phyloP scores from a whole-genome alignment of 805 yeast genomes.

The Myxozyma neglecta region DNA sequence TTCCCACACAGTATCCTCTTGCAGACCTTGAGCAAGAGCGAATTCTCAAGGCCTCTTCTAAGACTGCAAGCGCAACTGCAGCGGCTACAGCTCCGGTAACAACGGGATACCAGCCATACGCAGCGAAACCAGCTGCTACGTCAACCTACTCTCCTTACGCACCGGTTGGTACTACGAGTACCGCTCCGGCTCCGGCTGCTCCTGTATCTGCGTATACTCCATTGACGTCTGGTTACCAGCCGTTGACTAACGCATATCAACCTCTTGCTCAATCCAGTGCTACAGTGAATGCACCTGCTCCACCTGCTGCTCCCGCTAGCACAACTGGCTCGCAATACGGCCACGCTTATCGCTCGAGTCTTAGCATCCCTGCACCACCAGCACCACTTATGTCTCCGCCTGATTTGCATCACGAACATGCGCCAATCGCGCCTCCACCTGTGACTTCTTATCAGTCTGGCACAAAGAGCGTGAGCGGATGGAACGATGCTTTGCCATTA shows the following conservation, averaged over 20 bases:
- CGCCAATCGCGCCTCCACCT: constrained; percentile 30
- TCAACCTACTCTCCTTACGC: constrained; percentile 11
- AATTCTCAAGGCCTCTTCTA: constrained; percentile 59
- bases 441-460: constrained; percentile 12
- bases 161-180: neutral
- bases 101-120: neutral
- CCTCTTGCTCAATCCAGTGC: constrained; percentile 9
- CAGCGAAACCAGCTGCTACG: constrained; percentile 7
- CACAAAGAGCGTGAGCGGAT: constrained; percentile 26
- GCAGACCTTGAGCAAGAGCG: constrained; percentile 74
- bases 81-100: neutral
- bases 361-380: constrained; percentile 30
- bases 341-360: constrained; percentile 23
- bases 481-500: constrained; percentile 34
- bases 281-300: constrained; percentile 2
- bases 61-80: constrained; percentile 6
- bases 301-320: neutral
- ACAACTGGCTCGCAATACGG: constrained; percentile 11
- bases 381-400: constrained; percentile 29
- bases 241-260: constrained; percentile 12
- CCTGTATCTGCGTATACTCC: constrained; percentile 14
- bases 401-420: constrained; percentile 14
- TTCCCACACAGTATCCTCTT: constrained; percentile 74
- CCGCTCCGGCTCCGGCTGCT: constrained; percentile 5
- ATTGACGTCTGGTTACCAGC: constrained; percentile 10